These are phyloP conservation scores for Rubia tinctorum DNA, from an alignment of 305 asterid species.

Conservation along the genomic window DNA sequence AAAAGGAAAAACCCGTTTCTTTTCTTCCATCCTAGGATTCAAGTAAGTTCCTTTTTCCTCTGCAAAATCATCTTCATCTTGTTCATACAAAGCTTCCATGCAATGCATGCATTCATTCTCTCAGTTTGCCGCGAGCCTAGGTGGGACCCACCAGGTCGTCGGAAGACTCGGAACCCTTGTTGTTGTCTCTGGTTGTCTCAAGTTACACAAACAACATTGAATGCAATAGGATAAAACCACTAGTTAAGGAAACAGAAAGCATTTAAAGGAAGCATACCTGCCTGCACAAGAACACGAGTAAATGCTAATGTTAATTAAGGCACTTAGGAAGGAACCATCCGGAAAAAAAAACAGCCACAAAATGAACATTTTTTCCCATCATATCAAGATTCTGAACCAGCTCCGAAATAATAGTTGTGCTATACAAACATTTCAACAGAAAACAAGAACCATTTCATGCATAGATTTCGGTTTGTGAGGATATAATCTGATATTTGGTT, in stretches of 20 bases:
- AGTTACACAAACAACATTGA: slow-evolving; percentile 1
- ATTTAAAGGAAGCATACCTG: neutral
- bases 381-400: neutral
- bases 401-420: neutral
- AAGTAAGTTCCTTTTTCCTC: slow-evolving; percentile 26
- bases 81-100: neutral
- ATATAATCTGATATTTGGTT: neutral
- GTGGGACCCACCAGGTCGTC: neutral
- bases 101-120: neutral
- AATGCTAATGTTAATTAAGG: neutral
- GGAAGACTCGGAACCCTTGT: neutral
- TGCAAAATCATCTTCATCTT: neutral
- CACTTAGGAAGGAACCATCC: neutral
- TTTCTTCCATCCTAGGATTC: slow-evolving; percentile 20
- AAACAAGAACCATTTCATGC: neutral
- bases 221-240: neutral
- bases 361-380: neutral
- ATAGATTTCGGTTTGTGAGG: neutral
- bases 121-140: too few relatives aligned
- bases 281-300: neutral
- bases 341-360: neutral
- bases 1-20: slow-evolving; percentile 18
- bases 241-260: neutral
- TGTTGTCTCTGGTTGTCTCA: neutral
- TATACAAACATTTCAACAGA: neutral